Evolutionary conservation across 176 grass and related monocot species (phyloP), one percentile per base, ranked within the genome.

Genomic region (Miscanthus lutarioriparius): DNA sequence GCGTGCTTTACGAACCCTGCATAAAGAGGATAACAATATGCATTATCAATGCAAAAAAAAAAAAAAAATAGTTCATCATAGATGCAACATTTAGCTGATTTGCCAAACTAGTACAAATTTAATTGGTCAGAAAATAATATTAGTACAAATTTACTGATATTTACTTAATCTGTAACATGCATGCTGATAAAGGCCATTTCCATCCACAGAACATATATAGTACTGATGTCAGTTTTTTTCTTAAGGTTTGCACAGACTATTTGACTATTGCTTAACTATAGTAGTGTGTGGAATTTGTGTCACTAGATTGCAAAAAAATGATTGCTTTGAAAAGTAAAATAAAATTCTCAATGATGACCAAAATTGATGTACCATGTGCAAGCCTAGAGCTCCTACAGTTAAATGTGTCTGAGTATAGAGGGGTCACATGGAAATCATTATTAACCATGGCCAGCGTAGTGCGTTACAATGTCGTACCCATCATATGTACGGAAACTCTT

Each of bases 1-100:
- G 1, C 89, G 89, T 13, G 91, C 78, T 80, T 90, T 92, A 56
- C 88, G 90, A 75, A 98, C 89, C 85, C 96, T 94, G 10, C 37
- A 77, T 67, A 59, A 77, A 67, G 27, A 37, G 26, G 7, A 19
- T 63, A 4, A 16, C 20, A 80, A 10, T 17, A 27, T 22, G 4
- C 0, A 8, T 77, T 2, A 11, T 70, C 30, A 49, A 36, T 53
- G 51, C 64, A 35, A 35, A 35, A 35, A 4, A 33, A 49, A 2
- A 17, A 37, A 20, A 59, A 17, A 17, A 10, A 35, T 6, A 9
- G 8, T 54, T 17, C 40, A 85, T 5, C 27, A 80, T 22, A 80
- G 12, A 20, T 4, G 40, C 67, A 64, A 25, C 16, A 35, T 35
- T 25, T 70, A 35, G 6, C 41, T 51, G 2, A 64, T 64, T 38